Evolutionary conservation across 2,329 filamentous ascomycete genomes (phyloP).

Genomic region (Hypoxylon sp.): DNA sequence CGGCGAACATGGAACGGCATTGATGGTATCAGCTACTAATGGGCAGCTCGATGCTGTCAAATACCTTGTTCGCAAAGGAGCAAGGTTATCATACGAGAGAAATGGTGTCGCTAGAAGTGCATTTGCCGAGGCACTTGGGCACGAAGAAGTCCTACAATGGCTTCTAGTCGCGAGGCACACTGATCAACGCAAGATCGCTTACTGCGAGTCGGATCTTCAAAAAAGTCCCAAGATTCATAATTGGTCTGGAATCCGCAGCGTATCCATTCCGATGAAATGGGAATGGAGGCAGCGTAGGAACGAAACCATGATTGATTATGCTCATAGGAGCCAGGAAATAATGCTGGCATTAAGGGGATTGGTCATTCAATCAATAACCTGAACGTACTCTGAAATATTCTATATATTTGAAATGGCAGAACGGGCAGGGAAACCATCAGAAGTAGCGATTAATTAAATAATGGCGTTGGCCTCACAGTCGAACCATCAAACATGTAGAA

Average conservation of each 20-base stretch:
- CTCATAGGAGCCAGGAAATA: background rate
- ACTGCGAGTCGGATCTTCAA: background rate
- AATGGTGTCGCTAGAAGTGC: background rate
- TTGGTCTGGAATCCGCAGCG: conserved; percentile 1
- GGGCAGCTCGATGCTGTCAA: background rate
- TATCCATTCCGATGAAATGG: background rate
- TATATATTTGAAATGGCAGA: too few species aligned
- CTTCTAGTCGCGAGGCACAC: background rate
- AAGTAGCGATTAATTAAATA: too few species aligned
- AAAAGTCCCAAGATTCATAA: background rate
- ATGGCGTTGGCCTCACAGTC: too few species aligned
- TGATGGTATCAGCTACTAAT: conserved; percentile 12
- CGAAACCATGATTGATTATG: conserved; percentile 3
- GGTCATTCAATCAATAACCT: background rate
- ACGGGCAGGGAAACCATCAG: too few species aligned
- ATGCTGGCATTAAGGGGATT: background rate
- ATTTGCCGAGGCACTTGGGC: background rate
- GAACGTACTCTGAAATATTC: too few species aligned
- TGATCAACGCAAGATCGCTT: background rate
- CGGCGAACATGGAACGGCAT: conserved; percentile 16
- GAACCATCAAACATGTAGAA: too few species aligned
- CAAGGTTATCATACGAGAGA: background rate
- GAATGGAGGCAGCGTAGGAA: background rate
- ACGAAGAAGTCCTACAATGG: background rate
- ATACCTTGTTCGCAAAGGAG: background rate